Percentiles rank a stretch among this genome's conserved stretches.
phyloP scores from a whole-genome alignment of 176 grass and related monocot genomes.

The Avena atlantica region DNA sequence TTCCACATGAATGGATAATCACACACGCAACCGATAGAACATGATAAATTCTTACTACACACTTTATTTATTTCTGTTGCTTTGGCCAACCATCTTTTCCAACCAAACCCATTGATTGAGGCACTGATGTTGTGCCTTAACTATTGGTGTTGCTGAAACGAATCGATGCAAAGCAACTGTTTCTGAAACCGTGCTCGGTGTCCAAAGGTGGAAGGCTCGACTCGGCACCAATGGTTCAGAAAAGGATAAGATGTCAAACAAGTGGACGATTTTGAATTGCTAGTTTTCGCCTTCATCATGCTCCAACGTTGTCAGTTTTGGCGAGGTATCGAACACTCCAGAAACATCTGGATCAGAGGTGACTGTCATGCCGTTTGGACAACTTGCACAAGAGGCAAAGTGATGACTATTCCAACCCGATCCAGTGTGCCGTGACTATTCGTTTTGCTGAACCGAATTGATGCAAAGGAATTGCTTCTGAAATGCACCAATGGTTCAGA shows the following conservation, averaged over 20 bases:
- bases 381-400: neutral
- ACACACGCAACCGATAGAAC: neutral
- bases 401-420: too few species aligned
- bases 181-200: neutral
- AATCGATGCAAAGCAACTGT: neutral
- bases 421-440: neutral
- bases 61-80: neutral
- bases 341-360: neutral
- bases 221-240: constrained; percentile 2
- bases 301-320: neutral
- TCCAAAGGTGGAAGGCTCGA: neutral
- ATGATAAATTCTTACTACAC: neutral
- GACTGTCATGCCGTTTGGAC: neutral
- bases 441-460: neutral
- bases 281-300: too few species aligned
- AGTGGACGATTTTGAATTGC: neutral
- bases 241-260: constrained; percentile 6
- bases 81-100: neutral
- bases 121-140: neutral
- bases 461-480: neutral
- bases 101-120: neutral
- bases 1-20: too few species aligned
- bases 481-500: constrained; percentile 4
- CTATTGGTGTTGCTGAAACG: neutral
- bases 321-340: neutral